phyloP scores from a whole-genome alignment of 2,329 filamentous ascomycete species.

The Raffaelea ambrosiae region DNA sequence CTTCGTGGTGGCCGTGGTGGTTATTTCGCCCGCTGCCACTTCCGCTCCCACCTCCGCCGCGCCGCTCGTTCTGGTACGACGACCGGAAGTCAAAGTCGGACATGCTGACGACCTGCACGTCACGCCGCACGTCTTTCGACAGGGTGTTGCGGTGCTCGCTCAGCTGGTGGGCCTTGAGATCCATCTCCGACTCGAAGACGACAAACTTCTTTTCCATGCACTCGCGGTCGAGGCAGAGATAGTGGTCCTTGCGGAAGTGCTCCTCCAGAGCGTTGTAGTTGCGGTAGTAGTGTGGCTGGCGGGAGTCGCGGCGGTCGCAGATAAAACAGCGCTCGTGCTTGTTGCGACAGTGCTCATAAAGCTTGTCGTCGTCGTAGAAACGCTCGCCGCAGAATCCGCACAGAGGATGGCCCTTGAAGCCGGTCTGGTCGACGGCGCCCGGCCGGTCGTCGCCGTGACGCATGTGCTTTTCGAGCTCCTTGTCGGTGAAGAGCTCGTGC shows the following conservation, averaged over 20 bases:
- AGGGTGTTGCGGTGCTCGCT: slow-evolving; percentile 70
- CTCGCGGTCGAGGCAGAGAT: slow-evolving; percentile 72
- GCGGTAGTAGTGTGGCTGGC: slow-evolving; percentile 81
- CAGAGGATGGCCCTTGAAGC: slow-evolving; percentile 91
- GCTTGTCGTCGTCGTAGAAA: slow-evolving; percentile 93
- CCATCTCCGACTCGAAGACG: slow-evolving; percentile 90
- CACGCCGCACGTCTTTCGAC: slow-evolving; percentile 74
- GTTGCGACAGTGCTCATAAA: slow-evolving; percentile 87
- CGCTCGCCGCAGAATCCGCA: slow-evolving; percentile 87
- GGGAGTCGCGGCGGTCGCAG: slow-evolving; percentile 64
- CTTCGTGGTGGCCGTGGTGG: slow-evolving; percentile 15
- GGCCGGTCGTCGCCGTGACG: slow-evolving; percentile 83
- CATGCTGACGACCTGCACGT: slow-evolving; percentile 79
- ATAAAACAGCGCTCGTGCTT: slow-evolving; percentile 94
- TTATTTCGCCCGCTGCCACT: slow-evolving; percentile 23
- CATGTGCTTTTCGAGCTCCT: slow-evolving; percentile 80
- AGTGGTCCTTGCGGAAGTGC: slow-evolving; percentile 85
- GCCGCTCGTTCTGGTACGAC: slow-evolving; percentile 57
- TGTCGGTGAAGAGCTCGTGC: slow-evolving; percentile 79
- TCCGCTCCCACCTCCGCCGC: slow-evolving; percentile 32
- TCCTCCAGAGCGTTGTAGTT: slow-evolving; percentile 80
- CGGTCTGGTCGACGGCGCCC: slow-evolving; percentile 83
- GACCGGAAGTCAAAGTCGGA: slow-evolving; percentile 73
- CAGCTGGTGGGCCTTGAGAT: slow-evolving; percentile 87
- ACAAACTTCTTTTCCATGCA: slow-evolving; percentile 97